Percentiles rank a stretch among this genome's conserved stretches.
phyloP scores from a whole-genome alignment of 495 filamentous ascomycete species.

The Penicilliopsis zonata region DNA sequence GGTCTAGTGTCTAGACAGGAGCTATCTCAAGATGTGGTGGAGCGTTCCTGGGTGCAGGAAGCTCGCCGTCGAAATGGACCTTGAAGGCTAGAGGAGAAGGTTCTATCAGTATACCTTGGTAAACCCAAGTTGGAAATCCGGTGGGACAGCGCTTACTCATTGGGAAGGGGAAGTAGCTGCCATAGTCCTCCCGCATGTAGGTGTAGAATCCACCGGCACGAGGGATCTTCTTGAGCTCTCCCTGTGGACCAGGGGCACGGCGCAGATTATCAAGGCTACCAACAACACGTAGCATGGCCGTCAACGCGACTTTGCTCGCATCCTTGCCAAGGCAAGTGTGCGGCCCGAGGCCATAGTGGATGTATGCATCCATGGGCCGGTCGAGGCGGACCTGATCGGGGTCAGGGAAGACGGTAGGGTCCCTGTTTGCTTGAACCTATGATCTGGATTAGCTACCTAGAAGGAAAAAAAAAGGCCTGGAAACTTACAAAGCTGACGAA shows the following conservation, averaged over 20 bases:
- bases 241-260: constrained; percentile 55
- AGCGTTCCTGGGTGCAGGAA: constrained; percentile 12
- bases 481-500: constrained; percentile 36
- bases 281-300: constrained; percentile 51
- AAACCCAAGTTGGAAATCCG: no score
- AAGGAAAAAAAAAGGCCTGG: constrained; percentile 3
- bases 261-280: constrained; percentile 47
- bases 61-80: constrained; percentile 27
- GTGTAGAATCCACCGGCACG: constrained; percentile 46
- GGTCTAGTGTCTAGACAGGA: no score
- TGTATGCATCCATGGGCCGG: constrained; percentile 56
- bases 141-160: constrained; percentile 37
- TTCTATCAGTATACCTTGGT: no score
- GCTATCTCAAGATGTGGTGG: constrained; percentile 1
- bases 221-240: constrained; percentile 59
- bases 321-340: constrained; percentile 52
- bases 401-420: constrained; percentile 55
- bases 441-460: no score
- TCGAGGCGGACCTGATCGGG: constrained; percentile 52
- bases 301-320: constrained; percentile 48
- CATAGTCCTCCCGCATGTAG: constrained; percentile 67
- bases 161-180: constrained; percentile 61
- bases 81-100: constrained; percentile 22
- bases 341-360: constrained; percentile 52
- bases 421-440: constrained; percentile 39